phyloP scores from a whole-genome alignment of 257 asterid genomes.

The Solanum megistacrolobum region DNA sequence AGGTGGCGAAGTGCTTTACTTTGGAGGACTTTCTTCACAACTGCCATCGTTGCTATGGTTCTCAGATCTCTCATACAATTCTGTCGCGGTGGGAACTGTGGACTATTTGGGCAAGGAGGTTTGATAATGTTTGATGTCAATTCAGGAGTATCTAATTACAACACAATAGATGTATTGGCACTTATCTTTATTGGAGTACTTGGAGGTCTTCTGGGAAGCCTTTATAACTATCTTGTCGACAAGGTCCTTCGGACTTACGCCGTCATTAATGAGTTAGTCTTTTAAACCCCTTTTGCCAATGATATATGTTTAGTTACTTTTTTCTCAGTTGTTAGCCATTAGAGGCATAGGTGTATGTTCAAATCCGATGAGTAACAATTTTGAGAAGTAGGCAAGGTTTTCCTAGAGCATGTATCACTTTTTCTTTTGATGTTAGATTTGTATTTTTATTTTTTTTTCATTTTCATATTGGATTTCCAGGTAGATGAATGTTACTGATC shows the following conservation, averaged over 20 bases:
- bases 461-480: not conserved
- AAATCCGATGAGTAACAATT: not conserved
- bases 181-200: conserved; percentile 67
- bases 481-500: not conserved
- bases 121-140: conserved; percentile 82
- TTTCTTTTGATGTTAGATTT: not conserved
- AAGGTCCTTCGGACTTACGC: conserved; percentile 73
- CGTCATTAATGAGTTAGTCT: conserved; percentile 74
- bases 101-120: conserved; percentile 95
- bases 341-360: not conserved
- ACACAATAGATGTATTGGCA: conserved; percentile 67
- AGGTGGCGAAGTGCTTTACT: conserved; percentile 99
- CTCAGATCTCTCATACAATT: conserved; percentile 56
- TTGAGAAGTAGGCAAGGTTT: not conserved
- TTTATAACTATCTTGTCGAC: conserved; percentile 84
- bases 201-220: conserved; percentile 84
- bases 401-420: not conserved
- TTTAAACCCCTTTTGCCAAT: not conserved
- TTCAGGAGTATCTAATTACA: conserved; percentile 48
- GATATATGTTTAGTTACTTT: not conserved
- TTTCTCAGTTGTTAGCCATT: not conserved
- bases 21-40: conserved; percentile 98
- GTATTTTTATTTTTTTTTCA: not conserved
- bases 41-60: conserved; percentile 92
- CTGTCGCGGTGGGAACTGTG: conserved; percentile 75